These are phyloP conservation scores for Kokia cookei DNA, from an alignment of 441 rosid species.

Conservation along the genomic window DNA sequence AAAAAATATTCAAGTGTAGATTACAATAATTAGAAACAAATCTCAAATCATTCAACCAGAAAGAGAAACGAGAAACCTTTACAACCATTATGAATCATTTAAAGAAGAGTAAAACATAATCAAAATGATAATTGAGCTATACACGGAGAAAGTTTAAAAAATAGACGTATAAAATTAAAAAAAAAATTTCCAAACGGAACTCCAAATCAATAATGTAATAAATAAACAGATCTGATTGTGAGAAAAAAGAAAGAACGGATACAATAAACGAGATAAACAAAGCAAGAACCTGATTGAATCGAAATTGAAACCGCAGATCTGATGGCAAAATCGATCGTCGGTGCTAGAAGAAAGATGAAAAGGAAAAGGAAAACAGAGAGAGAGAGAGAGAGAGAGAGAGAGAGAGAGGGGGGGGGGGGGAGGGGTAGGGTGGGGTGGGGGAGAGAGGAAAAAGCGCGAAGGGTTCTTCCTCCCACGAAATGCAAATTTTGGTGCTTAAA, in stretches of 20 bases:
- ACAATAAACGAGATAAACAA: neutral
- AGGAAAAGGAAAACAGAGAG: too few species aligned
- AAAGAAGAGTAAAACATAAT: neutral
- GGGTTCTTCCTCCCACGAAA: constrained; percentile 11
- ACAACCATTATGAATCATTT: neutral
- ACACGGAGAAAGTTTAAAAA: neutral
- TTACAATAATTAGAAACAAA: neutral
- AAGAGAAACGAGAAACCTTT: neutral
- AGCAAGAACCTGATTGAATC: constrained; percentile 21
- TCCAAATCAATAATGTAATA: neutral
- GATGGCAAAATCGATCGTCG: neutral
- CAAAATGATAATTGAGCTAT: constrained; percentile 3
- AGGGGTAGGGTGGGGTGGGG: too few species aligned
- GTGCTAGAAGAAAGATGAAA: constrained; percentile 12
- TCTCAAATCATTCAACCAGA: neutral
- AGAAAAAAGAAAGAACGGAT: neutral
- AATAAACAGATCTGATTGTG: constrained; percentile 17
- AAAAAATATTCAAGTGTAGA: neutral
- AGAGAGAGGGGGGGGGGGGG: too few species aligned
- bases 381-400: too few species aligned
- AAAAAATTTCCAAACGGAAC: neutral
- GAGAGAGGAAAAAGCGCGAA: constrained; percentile 14
- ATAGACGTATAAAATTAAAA: constrained; percentile 9
- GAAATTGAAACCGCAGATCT: constrained; percentile 17
- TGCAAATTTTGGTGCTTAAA: neutral